These are phyloP conservation scores for Ophioceras dolichostomum DNA, from an alignment of 2,329 filamentous ascomycete genomes.

Conservation along the genomic window DNA sequence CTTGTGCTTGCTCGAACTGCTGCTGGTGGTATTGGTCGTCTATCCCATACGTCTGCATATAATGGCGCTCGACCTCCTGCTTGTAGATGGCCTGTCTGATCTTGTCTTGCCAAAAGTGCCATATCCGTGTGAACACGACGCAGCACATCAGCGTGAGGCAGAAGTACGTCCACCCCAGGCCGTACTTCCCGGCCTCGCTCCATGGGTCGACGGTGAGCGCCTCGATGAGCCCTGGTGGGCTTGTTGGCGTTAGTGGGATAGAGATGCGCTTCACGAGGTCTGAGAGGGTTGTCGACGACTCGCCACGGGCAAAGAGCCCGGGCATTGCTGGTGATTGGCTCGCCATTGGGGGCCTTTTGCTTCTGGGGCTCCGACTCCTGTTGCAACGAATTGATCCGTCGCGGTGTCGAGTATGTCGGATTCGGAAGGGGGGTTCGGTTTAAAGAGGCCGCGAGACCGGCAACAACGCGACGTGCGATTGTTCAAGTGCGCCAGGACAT, in stretches of 20 bases:
- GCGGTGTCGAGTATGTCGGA: too few relatives aligned
- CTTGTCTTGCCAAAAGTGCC: slow-evolving; percentile 89
- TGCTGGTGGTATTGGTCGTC: slow-evolving; percentile 31
- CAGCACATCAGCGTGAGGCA: slow-evolving; percentile 57
- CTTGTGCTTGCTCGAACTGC: background rate
- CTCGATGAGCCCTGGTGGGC: slow-evolving; percentile 48
- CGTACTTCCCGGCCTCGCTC: slow-evolving; percentile 74
- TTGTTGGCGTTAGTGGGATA: slow-evolving; percentile 47
- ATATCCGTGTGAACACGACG: slow-evolving; percentile 60
- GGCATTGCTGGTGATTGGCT: background rate
- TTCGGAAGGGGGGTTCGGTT: too few relatives aligned
- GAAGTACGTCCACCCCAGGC: slow-evolving; percentile 79
- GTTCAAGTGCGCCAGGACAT: too few relatives aligned
- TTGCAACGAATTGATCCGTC: too few relatives aligned
- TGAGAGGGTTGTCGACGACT: slow-evolving; percentile 20
- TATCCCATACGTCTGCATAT: slow-evolving; percentile 37
- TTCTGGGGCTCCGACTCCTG: too few relatives aligned
- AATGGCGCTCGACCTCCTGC: slow-evolving; percentile 60
- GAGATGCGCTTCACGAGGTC: slow-evolving; percentile 41
- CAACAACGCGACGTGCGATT: too few relatives aligned
- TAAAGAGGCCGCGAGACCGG: too few relatives aligned
- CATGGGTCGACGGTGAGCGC: slow-evolving; percentile 64
- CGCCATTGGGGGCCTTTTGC: too few relatives aligned
- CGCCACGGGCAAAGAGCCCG: slow-evolving; percentile 2
- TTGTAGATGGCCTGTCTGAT: slow-evolving; percentile 83